phyloP scores from a whole-genome alignment of 441 rosid species.

The Sinapis alba region DNA sequence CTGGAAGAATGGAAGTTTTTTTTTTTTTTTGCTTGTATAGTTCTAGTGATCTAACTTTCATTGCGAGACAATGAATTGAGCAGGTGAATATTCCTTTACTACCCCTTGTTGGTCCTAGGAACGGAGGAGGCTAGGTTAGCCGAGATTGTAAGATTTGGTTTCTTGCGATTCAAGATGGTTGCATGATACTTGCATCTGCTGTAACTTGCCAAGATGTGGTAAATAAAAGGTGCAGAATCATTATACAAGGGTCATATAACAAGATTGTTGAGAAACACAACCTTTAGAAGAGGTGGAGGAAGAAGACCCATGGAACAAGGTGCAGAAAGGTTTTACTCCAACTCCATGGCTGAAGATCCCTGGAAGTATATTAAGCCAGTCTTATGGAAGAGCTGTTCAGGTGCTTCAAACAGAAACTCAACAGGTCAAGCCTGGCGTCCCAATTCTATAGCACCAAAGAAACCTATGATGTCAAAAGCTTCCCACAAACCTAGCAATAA shows the following conservation, averaged over 20 bases:
- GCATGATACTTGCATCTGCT: neutral
- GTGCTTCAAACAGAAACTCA: conserved; percentile 35
- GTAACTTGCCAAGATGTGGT: neutral
- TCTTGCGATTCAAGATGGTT: neutral
- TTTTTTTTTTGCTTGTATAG: conserved; percentile 19
- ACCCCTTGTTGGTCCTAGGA: too few species aligned
- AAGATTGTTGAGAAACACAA: conserved; percentile 25
- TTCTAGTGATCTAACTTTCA: neutral
- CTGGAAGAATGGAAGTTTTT: conserved; percentile 27
- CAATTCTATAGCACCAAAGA: conserved; percentile 52
- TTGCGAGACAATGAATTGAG: neutral
- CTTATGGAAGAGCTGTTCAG: conserved; percentile 50
- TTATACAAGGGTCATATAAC: neutral
- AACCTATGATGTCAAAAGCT: conserved; percentile 49
- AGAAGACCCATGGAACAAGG: conserved; percentile 38
- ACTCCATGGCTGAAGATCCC: conserved; percentile 78
- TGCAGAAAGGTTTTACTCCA: conserved; percentile 53
- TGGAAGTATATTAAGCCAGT: conserved; percentile 68
- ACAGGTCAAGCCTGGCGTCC: conserved; percentile 60
- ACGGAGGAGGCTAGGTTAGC: too few species aligned
- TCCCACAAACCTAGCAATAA: conserved; percentile 45
- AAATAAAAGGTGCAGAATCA: neutral
- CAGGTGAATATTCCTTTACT: too few species aligned
- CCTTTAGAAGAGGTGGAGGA: conserved; percentile 46
- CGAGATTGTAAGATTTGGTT: conserved; percentile 12